Evolutionary conservation across 139 green algal species (phyloP).

Genomic region (Astrephomene gubernaculifera): DNA sequence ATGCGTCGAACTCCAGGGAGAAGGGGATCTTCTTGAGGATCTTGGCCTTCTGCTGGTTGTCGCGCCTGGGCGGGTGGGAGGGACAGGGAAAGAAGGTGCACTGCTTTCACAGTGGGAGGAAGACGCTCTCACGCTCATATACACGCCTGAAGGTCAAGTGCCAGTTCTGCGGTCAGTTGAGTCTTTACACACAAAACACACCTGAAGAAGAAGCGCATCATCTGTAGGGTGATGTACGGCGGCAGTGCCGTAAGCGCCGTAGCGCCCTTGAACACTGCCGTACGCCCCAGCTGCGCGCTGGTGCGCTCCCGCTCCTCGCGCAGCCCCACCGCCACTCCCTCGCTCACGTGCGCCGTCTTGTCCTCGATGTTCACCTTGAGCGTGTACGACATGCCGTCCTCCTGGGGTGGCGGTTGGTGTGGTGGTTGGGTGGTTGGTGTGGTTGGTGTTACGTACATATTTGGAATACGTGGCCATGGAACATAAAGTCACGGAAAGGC

Average conservation of each 20-base stretch:
- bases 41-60: conserved; percentile 96
- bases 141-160: no score
- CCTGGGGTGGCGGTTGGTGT: no score
- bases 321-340: conserved; percentile 89
- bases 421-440: no score
- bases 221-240: conserved; percentile 93
- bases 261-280: conserved; percentile 82
- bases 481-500: no score
- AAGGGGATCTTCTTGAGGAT: conserved; percentile 96
- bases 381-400: conserved; percentile 71
- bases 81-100: no score
- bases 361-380: conserved; percentile 98
- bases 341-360: conserved; percentile 91
- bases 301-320: conserved; percentile 90
- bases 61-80: conserved; percentile 17
- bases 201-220: conserved; percentile 91
- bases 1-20: conserved; percentile 90
- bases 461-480: no score
- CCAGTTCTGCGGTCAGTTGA: no score
- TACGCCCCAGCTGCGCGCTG: conserved; percentile 65
- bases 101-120: no score
- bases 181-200: no score
- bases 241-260: conserved; percentile 77
- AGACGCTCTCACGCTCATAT: no score
- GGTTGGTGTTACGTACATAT: no score